Base-by-base conservation (phyloP, 2,329 filamentous ascomycete genomes). In the Chrysoporthe cubensis region DNA sequence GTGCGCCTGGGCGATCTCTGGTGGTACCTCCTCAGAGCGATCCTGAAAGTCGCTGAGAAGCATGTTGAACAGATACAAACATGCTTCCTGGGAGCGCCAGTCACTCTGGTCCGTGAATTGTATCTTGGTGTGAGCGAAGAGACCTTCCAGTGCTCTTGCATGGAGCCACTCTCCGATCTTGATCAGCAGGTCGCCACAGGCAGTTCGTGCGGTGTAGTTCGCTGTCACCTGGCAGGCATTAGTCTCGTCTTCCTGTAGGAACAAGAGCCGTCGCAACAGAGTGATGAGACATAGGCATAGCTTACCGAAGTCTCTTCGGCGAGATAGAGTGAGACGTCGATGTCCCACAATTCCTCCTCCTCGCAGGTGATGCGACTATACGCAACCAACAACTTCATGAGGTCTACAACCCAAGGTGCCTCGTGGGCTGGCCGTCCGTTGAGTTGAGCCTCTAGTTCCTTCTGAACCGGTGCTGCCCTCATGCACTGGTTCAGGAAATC, bases 331-430 rank as follows among this genome's bases (percentile, higher is more conserved):
- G 97, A 98, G 72, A 96, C 91, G 78, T 99, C 96, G 71, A 97
- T 93, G 73, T 97, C 93, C 96, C 96, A 99, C 11, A 99, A 81
- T 8, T 92, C 93, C 80, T 97, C 93, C 76, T 98, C 96, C 78
- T 99, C 96, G 40, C 88, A 90, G 1, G 92, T 94, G 73, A 99
- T 96, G 72, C 95, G 93, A 14, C 94, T 91, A 79, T 97, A 98
- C 1, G 90, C 88, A 26, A 94, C 89, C 11, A 94, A 88, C 71
- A 97, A 86, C 76, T 91, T 92, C 88, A 97, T 91, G 26, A 97
- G 89, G 74, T 97, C 92, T 44, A 91, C 85, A 72, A 97, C 86
- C 95, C 95, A 98, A 8, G 89, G 88, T 1, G 90, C 89, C 11
- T 88, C 85, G 66, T 88, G 85, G 2, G 87, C 86, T 62, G 84